These are phyloP conservation scores for Microcyclosporella mali DNA, from an alignment of 2,329 filamentous ascomycete species.

Conservation along the genomic window DNA sequence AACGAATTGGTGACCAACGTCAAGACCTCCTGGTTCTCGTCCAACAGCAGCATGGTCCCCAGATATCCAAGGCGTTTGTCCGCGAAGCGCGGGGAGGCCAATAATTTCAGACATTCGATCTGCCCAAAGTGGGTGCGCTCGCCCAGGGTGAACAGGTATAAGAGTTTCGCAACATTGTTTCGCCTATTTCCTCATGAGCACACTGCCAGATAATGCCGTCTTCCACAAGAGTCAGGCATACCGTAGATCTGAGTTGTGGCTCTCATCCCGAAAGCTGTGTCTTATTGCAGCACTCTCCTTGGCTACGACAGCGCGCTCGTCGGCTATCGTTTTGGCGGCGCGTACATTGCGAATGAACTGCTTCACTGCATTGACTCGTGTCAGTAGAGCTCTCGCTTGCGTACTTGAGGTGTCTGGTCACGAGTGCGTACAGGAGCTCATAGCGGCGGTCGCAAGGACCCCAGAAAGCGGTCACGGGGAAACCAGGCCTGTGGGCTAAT, in stretches of 20 bases:
- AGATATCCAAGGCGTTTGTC: conserved; percentile 95
- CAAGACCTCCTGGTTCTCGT: conserved; percentile 97
- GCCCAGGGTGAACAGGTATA: conserved; percentile 96
- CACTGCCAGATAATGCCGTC: conserved; percentile 1
- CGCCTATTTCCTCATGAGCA: conserved; percentile 51
- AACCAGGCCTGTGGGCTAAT: not conserved
- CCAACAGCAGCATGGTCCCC: conserved; percentile 89
- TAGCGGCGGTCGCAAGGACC: conserved; percentile 17
- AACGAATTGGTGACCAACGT: conserved; percentile 96
- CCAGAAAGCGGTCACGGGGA: conserved; percentile 3
- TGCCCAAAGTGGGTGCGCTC: conserved; percentile 98
- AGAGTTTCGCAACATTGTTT: conserved; percentile 97
- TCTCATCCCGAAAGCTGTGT: conserved; percentile 96
- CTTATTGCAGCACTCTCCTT: conserved; percentile 98
- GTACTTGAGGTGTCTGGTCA: not conserved
- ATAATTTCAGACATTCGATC: conserved; percentile 96
- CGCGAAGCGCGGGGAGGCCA: conserved; percentile 93
- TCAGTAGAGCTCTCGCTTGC: no score
- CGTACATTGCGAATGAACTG: conserved; percentile 99
- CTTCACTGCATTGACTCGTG: conserved; percentile 62
- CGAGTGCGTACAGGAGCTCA: conserved; percentile 16
- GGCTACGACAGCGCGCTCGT: conserved; percentile 95
- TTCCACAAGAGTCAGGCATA: conserved; percentile 41
- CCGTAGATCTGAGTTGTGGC: conserved; percentile 84
- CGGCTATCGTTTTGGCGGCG: conserved; percentile 96